Conservation (phyloP, 129 eudicot genomes). For the Tagetes erecta region DNA sequence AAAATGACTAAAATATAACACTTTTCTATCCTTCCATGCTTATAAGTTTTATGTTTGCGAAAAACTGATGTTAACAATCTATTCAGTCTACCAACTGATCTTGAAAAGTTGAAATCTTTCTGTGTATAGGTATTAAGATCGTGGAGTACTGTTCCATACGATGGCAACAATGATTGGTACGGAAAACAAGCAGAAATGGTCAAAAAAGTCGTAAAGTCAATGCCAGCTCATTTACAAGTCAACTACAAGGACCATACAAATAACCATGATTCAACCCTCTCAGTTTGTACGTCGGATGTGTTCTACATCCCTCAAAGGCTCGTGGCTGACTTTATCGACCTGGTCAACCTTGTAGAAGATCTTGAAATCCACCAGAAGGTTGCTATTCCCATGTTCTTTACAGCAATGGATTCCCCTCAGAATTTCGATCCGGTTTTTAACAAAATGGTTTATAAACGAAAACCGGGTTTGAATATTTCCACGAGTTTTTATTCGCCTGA, state of each 20-base stretch:
- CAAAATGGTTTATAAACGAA: slow-evolving; percentile 63
- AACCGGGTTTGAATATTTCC: slow-evolving; percentile 48
- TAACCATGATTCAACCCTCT: slow-evolving; percentile 40
- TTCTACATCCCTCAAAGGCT: slow-evolving; percentile 74
- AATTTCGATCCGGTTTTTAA: slow-evolving; percentile 71
- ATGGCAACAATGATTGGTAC: slow-evolving; percentile 65
- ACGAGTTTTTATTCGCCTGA: slow-evolving; percentile 72
- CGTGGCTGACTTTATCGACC: slow-evolving; percentile 59
- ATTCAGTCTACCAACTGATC: neutral
- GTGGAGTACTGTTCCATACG: slow-evolving; percentile 59
- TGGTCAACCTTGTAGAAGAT: slow-evolving; percentile 72
- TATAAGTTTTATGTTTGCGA: slow-evolving; percentile 4
- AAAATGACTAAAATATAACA: neutral
- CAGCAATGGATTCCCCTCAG: slow-evolving; percentile 72
- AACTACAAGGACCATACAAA: slow-evolving; percentile 66
- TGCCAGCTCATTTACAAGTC: slow-evolving; percentile 94
- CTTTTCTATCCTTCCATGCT: slow-evolving; percentile 4
- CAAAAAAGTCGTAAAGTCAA: slow-evolving; percentile 63
- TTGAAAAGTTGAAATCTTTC: neutral
- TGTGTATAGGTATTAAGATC: slow-evolving; percentile 68
- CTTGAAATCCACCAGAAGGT: slow-evolving; percentile 83
- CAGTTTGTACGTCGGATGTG: slow-evolving; percentile 71
- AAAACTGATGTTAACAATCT: neutral
- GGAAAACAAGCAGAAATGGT: slow-evolving; percentile 85
- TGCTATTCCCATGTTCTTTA: slow-evolving; percentile 84